Base-by-base conservation (phyloP, 805 yeast species). In the Metschnikowia anglica region DNA sequence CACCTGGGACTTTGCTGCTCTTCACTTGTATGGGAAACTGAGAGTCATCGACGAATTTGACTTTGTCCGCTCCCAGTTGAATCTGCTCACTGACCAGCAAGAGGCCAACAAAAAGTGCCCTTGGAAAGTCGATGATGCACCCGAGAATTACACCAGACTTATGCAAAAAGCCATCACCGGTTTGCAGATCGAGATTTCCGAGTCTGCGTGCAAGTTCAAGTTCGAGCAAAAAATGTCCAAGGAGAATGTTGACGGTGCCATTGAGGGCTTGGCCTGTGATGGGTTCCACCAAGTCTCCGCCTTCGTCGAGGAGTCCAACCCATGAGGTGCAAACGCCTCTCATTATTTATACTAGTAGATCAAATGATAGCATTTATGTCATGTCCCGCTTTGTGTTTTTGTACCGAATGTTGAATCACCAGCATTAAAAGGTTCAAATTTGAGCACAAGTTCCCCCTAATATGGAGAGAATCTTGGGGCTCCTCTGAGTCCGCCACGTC, bases 1-100 rank as follows among this genome's bases (percentile, higher is more conserved):
- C 13, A 81, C 87, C 1, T 82, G 86, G 86, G 81, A 78, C 56
- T 81, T 74, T 60, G 79, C 76, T 2, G 61, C 76, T 3, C 80
- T 76, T 24, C 85, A 82, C 53, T 65, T 74, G 32, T 65, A 74
- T 43, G 87, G 87, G 3, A 70, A 58, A 21, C 71, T 82, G 8
- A 63, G 47, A 19, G 55, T 77, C 12, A 58, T 68, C 16, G 79
- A 74, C 39, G 74, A 73, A 38, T 54, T 59, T 18, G 73, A 65
- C 13, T 77, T 74, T 64, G 67, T 80, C 8, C 51, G 72, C 30
- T 44, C 58, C 0, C 80, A 76, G 51, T 54, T 81, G 32, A 63
- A 66, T 18, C 54, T 55, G 17, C 59, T 81, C 29, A 72, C 79
- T 2, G 59, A 67, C 41, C 75, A 71, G 49, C 70, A 75, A 51